phyloP scores from a whole-genome alignment of 208 protist species.

The Herpetomonas samuelpessoai region DNA sequence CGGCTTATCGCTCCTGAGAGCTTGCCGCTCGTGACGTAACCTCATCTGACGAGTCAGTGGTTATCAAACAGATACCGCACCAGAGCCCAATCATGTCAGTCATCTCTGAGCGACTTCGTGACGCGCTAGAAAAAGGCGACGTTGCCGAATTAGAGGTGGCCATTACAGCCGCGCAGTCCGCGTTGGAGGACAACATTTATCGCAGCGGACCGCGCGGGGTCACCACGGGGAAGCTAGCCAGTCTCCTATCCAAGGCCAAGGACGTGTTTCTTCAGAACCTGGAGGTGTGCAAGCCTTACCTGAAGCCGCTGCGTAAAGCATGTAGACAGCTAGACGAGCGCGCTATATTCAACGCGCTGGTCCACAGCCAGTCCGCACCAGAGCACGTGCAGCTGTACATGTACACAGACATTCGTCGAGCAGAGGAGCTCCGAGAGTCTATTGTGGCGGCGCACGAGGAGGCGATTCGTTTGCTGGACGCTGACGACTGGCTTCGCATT shows the following conservation, averaged over 20 bases:
- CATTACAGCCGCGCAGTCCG: constrained; percentile 34
- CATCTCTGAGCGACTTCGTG: constrained; percentile 24
- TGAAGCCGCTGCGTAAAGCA: constrained; percentile 60
- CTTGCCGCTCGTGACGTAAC: too few relatives aligned
- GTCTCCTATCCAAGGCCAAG: constrained; percentile 26
- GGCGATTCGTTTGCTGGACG: constrained; percentile 32
- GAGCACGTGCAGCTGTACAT: constrained; percentile 55
- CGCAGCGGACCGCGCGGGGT: constrained; percentile 16
- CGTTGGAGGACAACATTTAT: constrained; percentile 12
- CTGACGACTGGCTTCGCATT: constrained; percentile 27
- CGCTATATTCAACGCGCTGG: constrained; percentile 49
- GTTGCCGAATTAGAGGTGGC: constrained; percentile 62
- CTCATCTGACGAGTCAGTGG: too few relatives aligned
- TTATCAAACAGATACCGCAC: too few relatives aligned
- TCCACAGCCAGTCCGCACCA: constrained; percentile 30
- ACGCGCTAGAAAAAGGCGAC: constrained; percentile 62
- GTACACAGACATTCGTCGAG: constrained; percentile 62
- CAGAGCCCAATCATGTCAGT: too few relatives aligned
- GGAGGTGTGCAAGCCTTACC: constrained; percentile 42
- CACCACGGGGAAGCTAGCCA: constrained; percentile 12
- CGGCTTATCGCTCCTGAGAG: too few relatives aligned
- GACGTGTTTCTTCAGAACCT: constrained; percentile 40
- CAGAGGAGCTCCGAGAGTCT: constrained; percentile 48
- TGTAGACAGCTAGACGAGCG: constrained; percentile 46
- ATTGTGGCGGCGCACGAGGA: constrained; percentile 35